Conservation (phyloP, 176 grass and related monocot species). For the Rhynchospora pubera region DNA sequence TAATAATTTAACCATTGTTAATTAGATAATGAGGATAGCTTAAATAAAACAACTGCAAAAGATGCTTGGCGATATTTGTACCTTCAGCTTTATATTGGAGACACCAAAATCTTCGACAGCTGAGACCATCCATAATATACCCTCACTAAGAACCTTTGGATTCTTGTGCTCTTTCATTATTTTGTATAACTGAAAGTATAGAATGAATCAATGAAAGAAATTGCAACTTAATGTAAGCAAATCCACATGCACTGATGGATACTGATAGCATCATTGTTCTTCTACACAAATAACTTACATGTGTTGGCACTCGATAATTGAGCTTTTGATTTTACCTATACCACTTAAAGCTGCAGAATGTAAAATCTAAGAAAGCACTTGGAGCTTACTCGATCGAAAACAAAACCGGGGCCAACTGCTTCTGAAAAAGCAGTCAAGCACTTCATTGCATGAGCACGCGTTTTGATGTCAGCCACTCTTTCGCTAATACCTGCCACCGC, state of each 20-base stretch:
- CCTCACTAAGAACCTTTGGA: slow-evolving; percentile 93
- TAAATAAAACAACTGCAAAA: background rate
- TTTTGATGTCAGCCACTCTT: slow-evolving; percentile 99
- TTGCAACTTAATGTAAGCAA: slow-evolving; percentile 15
- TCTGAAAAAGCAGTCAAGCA: slow-evolving; percentile 90
- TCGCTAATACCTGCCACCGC: slow-evolving; percentile 74
- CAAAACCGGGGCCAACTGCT: slow-evolving; percentile 90
- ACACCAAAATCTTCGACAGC: slow-evolving; percentile 91
- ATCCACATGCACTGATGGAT: background rate
- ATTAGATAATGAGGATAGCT: slow-evolving; percentile 15
- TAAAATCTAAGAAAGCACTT: background rate
- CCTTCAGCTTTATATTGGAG: slow-evolving; percentile 91
- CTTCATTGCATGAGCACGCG: slow-evolving; percentile 77
- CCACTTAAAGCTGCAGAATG: background rate
- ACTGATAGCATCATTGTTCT: background rate
- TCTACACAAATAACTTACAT: background rate
- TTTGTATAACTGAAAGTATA: slow-evolving; percentile 76
- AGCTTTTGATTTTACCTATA: background rate
- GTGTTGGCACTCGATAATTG: background rate
- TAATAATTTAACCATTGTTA: background rate
- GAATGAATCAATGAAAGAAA: background rate
- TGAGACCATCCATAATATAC: slow-evolving; percentile 96
- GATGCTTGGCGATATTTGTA: slow-evolving; percentile 19
- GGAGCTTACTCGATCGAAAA: slow-evolving; percentile 83
- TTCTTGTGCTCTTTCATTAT: slow-evolving; percentile 99